Evolutionary conservation across 1,284 basidiomycete species (phyloP).

Genomic region (Kalmanozyma brasiliensis): DNA sequence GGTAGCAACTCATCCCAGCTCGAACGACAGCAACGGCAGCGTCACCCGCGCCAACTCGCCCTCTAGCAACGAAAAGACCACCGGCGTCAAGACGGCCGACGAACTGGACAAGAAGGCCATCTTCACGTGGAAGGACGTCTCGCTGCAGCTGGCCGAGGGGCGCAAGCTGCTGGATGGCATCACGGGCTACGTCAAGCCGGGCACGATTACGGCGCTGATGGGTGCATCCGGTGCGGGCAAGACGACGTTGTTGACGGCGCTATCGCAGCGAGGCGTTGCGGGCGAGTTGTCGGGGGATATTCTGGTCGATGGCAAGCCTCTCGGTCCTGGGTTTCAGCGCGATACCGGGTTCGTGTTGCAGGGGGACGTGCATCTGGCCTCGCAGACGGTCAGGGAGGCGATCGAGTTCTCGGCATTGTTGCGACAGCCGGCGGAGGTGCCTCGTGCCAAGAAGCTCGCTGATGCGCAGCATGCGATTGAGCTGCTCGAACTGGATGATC

Average conservation of each 20-base stretch:
- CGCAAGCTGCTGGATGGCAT: constrained; percentile 78
- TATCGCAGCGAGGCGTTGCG: constrained; percentile 78
- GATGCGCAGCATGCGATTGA: constrained; percentile 53
- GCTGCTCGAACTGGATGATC: constrained; percentile 50
- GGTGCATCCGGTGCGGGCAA: constrained; percentile 80
- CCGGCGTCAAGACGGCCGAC: constrained; percentile 47
- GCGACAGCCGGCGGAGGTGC: constrained; percentile 51
- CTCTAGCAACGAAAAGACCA: constrained; percentile 1
- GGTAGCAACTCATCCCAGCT: constrained; percentile 1
- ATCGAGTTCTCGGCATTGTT: constrained; percentile 58
- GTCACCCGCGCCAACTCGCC: constrained; percentile 46
- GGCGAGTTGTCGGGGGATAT: constrained; percentile 82
- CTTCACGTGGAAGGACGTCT: constrained; percentile 70
- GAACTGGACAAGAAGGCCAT: constrained; percentile 32
- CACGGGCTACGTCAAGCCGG: constrained; percentile 82
- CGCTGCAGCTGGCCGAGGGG: constrained; percentile 72
- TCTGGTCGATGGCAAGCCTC: constrained; percentile 79
- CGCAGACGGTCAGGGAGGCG: constrained; percentile 59
- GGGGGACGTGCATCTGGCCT: constrained; percentile 70
- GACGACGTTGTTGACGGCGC: constrained; percentile 77
- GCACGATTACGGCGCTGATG: constrained; percentile 77
- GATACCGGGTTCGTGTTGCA: constrained; percentile 77
- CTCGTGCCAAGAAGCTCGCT: constrained; percentile 48
- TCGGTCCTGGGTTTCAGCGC: constrained; percentile 79
- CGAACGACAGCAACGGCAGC: constrained; percentile 20